Base-by-base conservation (phyloP, 148 eudicot species). In the Fallopia convolvulus region DNA sequence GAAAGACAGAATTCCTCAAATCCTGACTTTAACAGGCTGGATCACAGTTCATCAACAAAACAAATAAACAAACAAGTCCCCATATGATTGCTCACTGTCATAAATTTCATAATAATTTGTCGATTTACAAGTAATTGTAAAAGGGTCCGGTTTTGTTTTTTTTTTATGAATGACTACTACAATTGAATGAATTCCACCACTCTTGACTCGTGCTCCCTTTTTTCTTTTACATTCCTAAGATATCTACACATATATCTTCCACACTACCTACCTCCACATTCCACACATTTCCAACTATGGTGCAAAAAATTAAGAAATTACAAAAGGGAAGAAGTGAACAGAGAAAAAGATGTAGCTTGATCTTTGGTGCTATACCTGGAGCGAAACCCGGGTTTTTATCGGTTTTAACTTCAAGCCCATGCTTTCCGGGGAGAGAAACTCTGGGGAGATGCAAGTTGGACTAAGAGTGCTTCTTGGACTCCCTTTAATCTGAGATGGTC, bases 321-420 rank as follows among this genome's bases (percentile, higher is more conserved):
- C 72, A 68, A 33, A 68, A 39, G 70, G 70, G 41, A 61, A 65
- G 40, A 26, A 8, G 70, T 32, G 72, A 15, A 68, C 72, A 15
- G 44, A 68, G 72, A 68, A 39, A 68, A 33, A 11, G 20, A 33
- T 39, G 72, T 12, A 11, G 65, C 58, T 83, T 58, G 65, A 58
- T 21, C 30, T 58, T 58, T 58, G 30, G 20, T 30, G 65, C 83
- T 81, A 66, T 30, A 68, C 75, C 53, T 65, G 72, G 63, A 80
- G 75, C 9, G 89, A 78, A 52, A 81, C 76, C 76, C 99, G 97
- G 71, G 99, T 96, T 81, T 89, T 96, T 76, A 96, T 96, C 0
- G 99, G 99, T 82, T 93, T 96, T 39, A 96, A 87, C 83, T 91
- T 93, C 80, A 96, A 79, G 68, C 99, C 99, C 98, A 96, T 89